Evolutionary conservation across 257 asterid genomes (phyloP), one percentile per base, ranked within the genome.

Genomic region (Datura wrightii): DNA sequence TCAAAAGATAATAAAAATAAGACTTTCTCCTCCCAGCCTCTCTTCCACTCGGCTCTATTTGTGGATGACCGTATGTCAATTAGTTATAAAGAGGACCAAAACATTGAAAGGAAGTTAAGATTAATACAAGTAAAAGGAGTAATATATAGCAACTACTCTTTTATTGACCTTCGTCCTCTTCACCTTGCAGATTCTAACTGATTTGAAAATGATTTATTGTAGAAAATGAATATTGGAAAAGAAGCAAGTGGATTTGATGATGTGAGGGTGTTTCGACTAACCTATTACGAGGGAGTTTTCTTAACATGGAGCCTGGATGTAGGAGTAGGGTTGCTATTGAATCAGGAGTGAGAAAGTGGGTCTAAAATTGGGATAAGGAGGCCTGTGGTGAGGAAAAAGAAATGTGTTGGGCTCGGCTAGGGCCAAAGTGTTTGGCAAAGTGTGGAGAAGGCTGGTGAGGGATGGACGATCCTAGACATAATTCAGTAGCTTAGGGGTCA

Each of bases 361-460:
- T 67, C 50, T 15, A 15, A 52, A 67, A 7, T 67, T 39, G 3
- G 24, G 14, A 67, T 37, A 67, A 67, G 78, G 52, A 15, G 72
- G 52, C 78, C 78, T 67, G 13, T 67, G 76, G 19, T 39, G 52
- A 37, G 50, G 50, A 13, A 14, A 67, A 67, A 67, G 78, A 39
- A 37, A 66, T 13, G 24, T 66, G 48, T 67, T 7, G 78, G 31
- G 31, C 52, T 67, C 31, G 1, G 6, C 24, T 67, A 67, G 52
- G 52, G 14, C 31, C 6, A 1, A 67, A 67, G 7, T 37, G 76
- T 65, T 65, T 0, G 16, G 44, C 44, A 11, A 65, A 65, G 44
- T 31, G n/a, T 67, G 78, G 50, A 67, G 19, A 39, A 67, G 78
- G 76, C 76, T 36, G 46, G 48, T 67, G 76, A 67, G n/a, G 76